Conservation (phyloP, 768 basidiomycete genomes). For the Grammothele lineata region DNA sequence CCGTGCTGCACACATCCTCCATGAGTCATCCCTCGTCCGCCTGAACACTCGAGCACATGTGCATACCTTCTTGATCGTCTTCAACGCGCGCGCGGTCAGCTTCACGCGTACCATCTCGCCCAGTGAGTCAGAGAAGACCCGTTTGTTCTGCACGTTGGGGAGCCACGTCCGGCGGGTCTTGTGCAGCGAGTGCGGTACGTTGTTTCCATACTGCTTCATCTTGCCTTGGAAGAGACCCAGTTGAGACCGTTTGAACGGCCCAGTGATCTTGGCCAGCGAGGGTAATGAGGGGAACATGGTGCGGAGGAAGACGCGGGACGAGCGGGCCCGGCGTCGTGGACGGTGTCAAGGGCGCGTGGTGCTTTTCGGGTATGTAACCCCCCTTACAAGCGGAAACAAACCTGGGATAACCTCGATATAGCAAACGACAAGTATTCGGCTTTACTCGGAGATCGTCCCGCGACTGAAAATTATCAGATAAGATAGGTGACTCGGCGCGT, state of each 20-base stretch:
- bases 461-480: no score
- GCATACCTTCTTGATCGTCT: slow-evolving; percentile 78
- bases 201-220: slow-evolving; percentile 79
- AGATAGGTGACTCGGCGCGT: no score
- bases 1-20: slow-evolving; percentile 22
- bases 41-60: no score
- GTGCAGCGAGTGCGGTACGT: slow-evolving; percentile 82
- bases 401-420: no score
- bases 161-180: slow-evolving; percentile 88
- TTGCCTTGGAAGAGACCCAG: slow-evolving; percentile 82
- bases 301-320: slow-evolving; percentile 1
- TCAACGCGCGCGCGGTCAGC: slow-evolving; percentile 70
- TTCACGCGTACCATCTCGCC: slow-evolving; percentile 58
- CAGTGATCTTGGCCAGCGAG: slow-evolving; percentile 28
- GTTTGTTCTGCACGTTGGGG: slow-evolving; percentile 81
- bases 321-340: not conserved
- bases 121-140: slow-evolving; percentile 62
- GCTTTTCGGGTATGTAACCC: not conserved
- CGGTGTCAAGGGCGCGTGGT: not conserved
- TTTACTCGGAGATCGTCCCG: no score
- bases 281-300: slow-evolving; percentile 34
- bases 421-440: no score
- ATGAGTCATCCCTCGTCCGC: not conserved
- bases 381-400: not conserved
- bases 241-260: slow-evolving; percentile 80